Conservation (phyloP, 1,139 yeast genomes). For the Groenewaldozyma sp. region DNA sequence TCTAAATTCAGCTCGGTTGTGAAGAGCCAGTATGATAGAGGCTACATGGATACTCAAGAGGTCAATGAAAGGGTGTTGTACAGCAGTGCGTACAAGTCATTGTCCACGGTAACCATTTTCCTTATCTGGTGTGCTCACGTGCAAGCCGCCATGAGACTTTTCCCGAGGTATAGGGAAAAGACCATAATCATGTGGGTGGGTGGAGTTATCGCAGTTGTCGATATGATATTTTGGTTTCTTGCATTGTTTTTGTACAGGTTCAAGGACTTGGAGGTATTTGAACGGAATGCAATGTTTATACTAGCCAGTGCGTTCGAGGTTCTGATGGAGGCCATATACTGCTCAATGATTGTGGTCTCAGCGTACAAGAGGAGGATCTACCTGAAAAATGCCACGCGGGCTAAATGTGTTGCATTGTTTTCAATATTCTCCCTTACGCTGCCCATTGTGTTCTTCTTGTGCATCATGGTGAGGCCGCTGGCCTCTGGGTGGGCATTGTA, state of each 20-base stretch:
- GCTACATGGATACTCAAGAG: slow-evolving; percentile 50
- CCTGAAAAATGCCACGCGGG: background rate
- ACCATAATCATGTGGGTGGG: slow-evolving; percentile 57
- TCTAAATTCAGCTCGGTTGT: slow-evolving; percentile 21
- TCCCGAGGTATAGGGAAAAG: slow-evolving; percentile 60
- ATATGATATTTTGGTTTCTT: slow-evolving; percentile 14
- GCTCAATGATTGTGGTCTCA: slow-evolving; percentile 2
- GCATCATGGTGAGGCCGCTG: slow-evolving; percentile 67
- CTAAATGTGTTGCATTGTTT: slow-evolving; percentile 5
- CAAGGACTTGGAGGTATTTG: background rate
- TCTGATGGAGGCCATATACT: slow-evolving; percentile 1
- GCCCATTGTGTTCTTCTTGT: slow-evolving; percentile 59
- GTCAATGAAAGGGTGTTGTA: slow-evolving; percentile 42
- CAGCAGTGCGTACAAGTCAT: slow-evolving; percentile 43
- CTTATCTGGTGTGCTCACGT: slow-evolving; percentile 68
- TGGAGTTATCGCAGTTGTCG: slow-evolving; percentile 40
- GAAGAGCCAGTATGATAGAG: slow-evolving; percentile 32
- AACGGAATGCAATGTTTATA: background rate
- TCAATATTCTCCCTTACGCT: slow-evolving; percentile 52
- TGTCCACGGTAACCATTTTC: slow-evolving; percentile 56
- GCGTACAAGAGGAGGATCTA: slow-evolving; percentile 1
- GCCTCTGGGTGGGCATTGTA: slow-evolving; percentile 71
- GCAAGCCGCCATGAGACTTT: slow-evolving; percentile 63
- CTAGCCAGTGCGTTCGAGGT: slow-evolving; percentile 1
- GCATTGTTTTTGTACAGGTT: background rate